These are phyloP conservation scores for Thermomucor indicae-seudaticae DNA, from an alignment of 371 early-diverging fungal genomes.

Conservation along the genomic window DNA sequence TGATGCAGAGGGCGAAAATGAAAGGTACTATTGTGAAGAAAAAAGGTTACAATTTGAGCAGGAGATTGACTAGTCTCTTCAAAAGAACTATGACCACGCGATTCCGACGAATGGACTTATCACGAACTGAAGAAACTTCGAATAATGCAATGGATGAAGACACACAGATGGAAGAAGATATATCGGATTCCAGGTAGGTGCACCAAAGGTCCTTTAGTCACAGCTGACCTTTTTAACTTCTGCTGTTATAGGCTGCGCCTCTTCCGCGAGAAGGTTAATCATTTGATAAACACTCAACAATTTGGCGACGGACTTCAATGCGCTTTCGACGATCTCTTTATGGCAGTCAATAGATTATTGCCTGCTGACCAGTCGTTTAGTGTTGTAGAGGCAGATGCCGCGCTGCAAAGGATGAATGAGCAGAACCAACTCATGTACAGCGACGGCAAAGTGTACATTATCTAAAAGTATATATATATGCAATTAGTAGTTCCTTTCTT, in stretches of 20 bases:
- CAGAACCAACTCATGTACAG: conserved; percentile 73
- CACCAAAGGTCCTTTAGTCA: neutral
- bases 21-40: neutral
- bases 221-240: neutral
- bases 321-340: conserved; percentile 37
- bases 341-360: conserved; percentile 36
- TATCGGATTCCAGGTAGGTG: conserved; percentile 20
- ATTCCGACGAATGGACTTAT: neutral
- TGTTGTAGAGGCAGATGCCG: conserved; percentile 15
- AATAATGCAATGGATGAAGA: conserved; percentile 20
- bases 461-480: conserved; percentile 31
- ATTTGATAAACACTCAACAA: conserved; percentile 8
- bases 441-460: conserved; percentile 59
- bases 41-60: neutral
- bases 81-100: neutral
- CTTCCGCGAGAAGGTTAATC: conserved; percentile 26
- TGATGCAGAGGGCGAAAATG: conserved; percentile 8
- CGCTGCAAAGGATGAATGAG: conserved; percentile 46
- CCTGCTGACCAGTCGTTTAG: conserved; percentile 19
- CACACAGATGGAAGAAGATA: conserved; percentile 16
- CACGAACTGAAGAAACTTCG: neutral
- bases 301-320: conserved; percentile 24
- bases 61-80: neutral
- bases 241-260: conserved; percentile 16
- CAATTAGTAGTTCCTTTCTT: conserved; percentile 2